phyloP scores from a whole-genome alignment of 176 grass and related monocot genomes.

The Themeda triandra region DNA sequence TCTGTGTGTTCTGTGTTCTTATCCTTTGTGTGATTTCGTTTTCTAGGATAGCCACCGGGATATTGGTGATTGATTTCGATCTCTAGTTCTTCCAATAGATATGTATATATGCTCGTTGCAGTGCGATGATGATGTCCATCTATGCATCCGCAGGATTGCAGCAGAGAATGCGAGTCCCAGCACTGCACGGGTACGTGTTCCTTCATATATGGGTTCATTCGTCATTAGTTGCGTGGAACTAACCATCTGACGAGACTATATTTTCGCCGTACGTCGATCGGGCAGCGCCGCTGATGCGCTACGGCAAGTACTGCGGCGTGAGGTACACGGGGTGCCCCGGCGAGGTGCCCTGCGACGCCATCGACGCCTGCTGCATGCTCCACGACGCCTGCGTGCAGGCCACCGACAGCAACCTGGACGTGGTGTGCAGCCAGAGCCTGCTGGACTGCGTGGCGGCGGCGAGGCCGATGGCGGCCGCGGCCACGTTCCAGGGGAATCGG shows the following conservation, averaged over 20 bases:
- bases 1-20: no score
- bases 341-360: slow-evolving; percentile 79
- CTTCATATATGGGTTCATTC: no score
- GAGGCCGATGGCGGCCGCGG: slow-evolving; percentile 6
- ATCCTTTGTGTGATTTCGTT: no score
- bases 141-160: slow-evolving; percentile 42
- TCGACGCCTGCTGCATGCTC: slow-evolving; percentile 94
- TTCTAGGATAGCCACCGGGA: no score
- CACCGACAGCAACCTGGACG: slow-evolving; percentile 67
- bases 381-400: slow-evolving; percentile 76
- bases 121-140: not conserved
- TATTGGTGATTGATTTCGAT: no score
- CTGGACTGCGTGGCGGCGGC: slow-evolving; percentile 60
- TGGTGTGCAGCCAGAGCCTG: slow-evolving; percentile 83
- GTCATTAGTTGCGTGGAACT: no score
- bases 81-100: no score
- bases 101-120: no score
- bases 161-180: slow-evolving; percentile 68
- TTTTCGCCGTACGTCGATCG: no score
- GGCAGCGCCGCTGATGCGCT: slow-evolving; percentile 71
- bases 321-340: slow-evolving; percentile 75
- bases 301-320: slow-evolving; percentile 91
- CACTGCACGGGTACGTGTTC: slow-evolving; percentile 60
- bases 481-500: slow-evolving; percentile 70
- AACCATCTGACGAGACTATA: no score